phyloP scores from a whole-genome alignment of 768 basidiomycete genomes.

The Scleroderma citrinum region DNA sequence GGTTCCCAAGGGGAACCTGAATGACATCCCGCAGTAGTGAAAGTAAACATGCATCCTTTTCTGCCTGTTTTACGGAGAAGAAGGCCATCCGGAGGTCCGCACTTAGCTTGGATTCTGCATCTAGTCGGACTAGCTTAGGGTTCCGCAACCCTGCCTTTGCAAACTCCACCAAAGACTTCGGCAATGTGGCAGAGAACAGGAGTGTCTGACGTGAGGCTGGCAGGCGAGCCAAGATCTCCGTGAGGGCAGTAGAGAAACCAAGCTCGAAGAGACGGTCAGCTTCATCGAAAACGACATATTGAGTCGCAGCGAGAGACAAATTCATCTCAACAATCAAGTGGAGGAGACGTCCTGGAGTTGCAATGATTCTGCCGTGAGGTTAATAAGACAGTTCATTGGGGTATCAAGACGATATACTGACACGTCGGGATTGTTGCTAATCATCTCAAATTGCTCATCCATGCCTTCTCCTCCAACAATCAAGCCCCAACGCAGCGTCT shows the following conservation, averaged over 20 bases:
- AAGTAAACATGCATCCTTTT: conserved; percentile 91
- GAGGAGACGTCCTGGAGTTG: conserved; percentile 95
- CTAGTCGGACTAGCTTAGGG: conserved; percentile 93
- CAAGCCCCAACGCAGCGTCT: conserved; percentile 81
- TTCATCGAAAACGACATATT: conserved; percentile 95
- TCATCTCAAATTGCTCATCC: conserved; percentile 95
- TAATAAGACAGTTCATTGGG: conserved; percentile 8
- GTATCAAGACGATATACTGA: conserved; percentile 38
- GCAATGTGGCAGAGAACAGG: conserved; percentile 94
- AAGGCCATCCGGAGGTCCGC: conserved; percentile 91
- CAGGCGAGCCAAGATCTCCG: conserved; percentile 87
- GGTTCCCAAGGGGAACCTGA: conserved; percentile 58
- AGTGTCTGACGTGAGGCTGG: conserved; percentile 85
- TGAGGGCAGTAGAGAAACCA: conserved; percentile 90
- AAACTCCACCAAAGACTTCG: conserved; percentile 93
- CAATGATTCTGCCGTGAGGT: conserved; percentile 67
- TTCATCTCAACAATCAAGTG: conserved; percentile 97
- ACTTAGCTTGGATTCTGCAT: conserved; percentile 94
- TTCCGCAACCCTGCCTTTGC: conserved; percentile 95
- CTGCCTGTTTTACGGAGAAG: conserved; percentile 84
- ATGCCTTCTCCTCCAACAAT: conserved; percentile 93
- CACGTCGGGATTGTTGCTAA: conserved; percentile 93
- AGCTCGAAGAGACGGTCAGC: conserved; percentile 98
- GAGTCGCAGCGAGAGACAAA: conserved; percentile 77
- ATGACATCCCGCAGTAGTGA: conserved; percentile 83